Percentiles rank a stretch among this genome's conserved stretches.
phyloP scores from a whole-genome alignment of 2,329 filamentous ascomycete genomes.

The Sporothrix humicola region DNA sequence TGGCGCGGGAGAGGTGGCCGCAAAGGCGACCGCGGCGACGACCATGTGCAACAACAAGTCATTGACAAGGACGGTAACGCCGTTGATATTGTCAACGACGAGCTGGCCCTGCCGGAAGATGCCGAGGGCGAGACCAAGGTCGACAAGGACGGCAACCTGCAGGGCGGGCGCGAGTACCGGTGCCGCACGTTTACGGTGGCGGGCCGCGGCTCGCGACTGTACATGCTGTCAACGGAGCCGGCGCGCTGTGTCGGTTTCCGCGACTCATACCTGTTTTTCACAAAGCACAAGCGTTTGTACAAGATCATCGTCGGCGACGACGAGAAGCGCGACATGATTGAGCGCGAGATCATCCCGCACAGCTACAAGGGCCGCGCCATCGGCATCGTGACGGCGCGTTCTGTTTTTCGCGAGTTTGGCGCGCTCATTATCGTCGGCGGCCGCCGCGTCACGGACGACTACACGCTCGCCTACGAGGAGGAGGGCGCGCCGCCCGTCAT shows the following conservation, averaged over 20 bases:
- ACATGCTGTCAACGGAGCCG: constrained; percentile 98
- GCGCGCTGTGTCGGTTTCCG: constrained; percentile 96
- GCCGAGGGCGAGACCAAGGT: constrained; percentile 91
- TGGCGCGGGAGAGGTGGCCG: constrained; percentile 72
- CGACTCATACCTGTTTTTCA: constrained; percentile 98
- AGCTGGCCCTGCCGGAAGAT: constrained; percentile 87
- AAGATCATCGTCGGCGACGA: constrained; percentile 98
- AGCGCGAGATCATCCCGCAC: constrained; percentile 92
- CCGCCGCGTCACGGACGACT: constrained; percentile 85
- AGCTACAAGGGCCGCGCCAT: constrained; percentile 98
- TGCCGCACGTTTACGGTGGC: constrained; percentile 93
- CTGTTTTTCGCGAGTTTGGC: constrained; percentile 96
- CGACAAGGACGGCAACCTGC: constrained; percentile 82
- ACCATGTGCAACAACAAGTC: constrained; percentile 71
- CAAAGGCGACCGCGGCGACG: constrained; percentile 62
- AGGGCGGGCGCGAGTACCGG: constrained; percentile 86
- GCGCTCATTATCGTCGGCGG: constrained; percentile 93
- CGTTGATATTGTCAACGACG: constrained; percentile 88
- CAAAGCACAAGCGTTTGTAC: constrained; percentile 93
- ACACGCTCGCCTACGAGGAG: constrained; percentile 76
- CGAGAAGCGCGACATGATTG: constrained; percentile 96
- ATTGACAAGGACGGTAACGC: constrained; percentile 94
- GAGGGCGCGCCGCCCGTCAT: constrained; percentile 66
- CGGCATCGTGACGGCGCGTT: constrained; percentile 93
- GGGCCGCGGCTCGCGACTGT: constrained; percentile 81